Conservation (phyloP, 352 stramenopile genomes). For the Chrysophaeum taylorii region DNA sequence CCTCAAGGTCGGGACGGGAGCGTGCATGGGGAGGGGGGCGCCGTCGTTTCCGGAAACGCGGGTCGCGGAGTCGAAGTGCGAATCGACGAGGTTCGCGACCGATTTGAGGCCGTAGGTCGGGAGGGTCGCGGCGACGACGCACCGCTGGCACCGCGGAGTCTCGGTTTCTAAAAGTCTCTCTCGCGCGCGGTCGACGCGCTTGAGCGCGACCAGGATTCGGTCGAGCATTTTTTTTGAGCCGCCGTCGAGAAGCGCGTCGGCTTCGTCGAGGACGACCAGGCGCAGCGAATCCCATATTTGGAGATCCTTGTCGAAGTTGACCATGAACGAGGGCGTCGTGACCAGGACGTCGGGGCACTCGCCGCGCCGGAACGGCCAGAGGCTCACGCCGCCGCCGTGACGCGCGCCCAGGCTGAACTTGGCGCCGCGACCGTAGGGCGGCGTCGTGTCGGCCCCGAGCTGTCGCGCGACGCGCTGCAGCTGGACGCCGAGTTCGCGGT, state of each 20-base stretch:
- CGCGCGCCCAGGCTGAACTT: slow-evolving; percentile 37
- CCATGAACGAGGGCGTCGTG: slow-evolving; percentile 42
- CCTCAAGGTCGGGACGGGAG: neutral
- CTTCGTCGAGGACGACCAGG: slow-evolving; percentile 54
- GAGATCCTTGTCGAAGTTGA: slow-evolving; percentile 43
- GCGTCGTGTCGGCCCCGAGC: slow-evolving; percentile 25
- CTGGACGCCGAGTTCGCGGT: slow-evolving; percentile 63
- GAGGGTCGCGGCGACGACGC: slow-evolving; percentile 52
- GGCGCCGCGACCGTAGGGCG: neutral
- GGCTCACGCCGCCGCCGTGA: slow-evolving; percentile 23
- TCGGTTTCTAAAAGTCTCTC: neutral
- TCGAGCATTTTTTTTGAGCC: slow-evolving; percentile 46
- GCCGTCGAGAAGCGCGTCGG: slow-evolving; percentile 57
- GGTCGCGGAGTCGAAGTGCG: slow-evolving; percentile 44
- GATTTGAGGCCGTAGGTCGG: slow-evolving; percentile 47
- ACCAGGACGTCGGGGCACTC: slow-evolving; percentile 42
- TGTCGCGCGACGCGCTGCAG: slow-evolving; percentile 46
- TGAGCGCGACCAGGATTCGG: slow-evolving; percentile 40
- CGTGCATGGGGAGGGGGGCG: neutral
- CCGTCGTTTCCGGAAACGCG: slow-evolving; percentile 22
- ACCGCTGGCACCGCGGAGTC: slow-evolving; percentile 30
- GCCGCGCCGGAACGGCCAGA: slow-evolving; percentile 25
- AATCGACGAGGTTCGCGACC: slow-evolving; percentile 49
- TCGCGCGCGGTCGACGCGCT: neutral
- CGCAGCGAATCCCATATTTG: slow-evolving; percentile 47